Evolutionary conservation across 2,329 filamentous ascomycete genomes (phyloP), one percentile per base, ranked within the genome.

Genomic region (Monosporascus sp.): DNA sequence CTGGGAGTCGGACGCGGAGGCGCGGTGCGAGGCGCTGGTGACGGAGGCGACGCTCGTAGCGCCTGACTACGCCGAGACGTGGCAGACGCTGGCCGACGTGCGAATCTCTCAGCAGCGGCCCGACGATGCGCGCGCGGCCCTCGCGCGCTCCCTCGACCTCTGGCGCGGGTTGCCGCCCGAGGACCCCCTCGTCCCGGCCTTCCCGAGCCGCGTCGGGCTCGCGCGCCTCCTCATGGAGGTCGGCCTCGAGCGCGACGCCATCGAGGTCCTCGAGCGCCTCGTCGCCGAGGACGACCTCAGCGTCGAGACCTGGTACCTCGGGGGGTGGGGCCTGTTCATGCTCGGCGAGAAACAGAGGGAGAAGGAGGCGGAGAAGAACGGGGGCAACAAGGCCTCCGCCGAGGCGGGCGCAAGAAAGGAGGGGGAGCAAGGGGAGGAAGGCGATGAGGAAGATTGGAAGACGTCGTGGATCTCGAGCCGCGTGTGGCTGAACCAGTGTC

Each of bases 271-370:
- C 51, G 90, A 96, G 67, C 79, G 90, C 51, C 75, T 99, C 50
- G 83, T 96, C 39, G 77, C 82, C 37, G 94, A 99, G 68, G 93
- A 99, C 60, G 95, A 99, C 67, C 81, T 88, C 65, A 96, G 93
- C 68, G 89, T 99, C 20, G 94, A 99, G 72, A 88, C 90, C 18
- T 97, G 92, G 91, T 99, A 99, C 72, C 79, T 99, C 5, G 94
- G 94, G 44, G 95, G 94, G 4, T 97, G 93, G 89, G 92, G 90
- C 62, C 79, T 95, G 60, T 90, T 90, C 67, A 80, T 96, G 54
- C 76, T 88, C 57, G 89, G 88, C 11, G 82, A 89, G 68, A 89
- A 87, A 76, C 75, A 83, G 63, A 82, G 78, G 62, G 70, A 70
- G 57, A 62, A 65, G 38, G 63, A 51, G 66, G 72, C 61, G 72